Evolutionary conservation across 2,329 filamentous ascomycete genomes (phyloP), one percentile per base, ranked within the genome.

Genomic region (Didymella glomerata): DNA sequence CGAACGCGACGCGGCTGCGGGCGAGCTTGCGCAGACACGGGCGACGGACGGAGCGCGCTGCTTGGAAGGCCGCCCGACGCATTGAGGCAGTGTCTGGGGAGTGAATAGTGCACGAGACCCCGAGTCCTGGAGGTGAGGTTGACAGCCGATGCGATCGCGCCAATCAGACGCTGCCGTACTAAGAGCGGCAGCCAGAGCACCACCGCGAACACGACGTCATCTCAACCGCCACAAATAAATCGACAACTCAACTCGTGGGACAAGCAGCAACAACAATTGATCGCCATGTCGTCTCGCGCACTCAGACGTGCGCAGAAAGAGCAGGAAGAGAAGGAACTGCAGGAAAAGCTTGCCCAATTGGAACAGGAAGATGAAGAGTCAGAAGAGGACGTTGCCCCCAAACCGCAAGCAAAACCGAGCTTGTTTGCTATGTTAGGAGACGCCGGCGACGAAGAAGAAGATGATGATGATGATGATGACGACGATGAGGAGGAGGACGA

Each of bases 21-120:
- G 82, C 72, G 65, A 88, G 78, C 75, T 84, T 85, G 73, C 86
- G 88, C 77, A 86, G 84, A 71, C 84, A 84, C 72, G 83, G 85
- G 76, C 88, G 86, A 78, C 86, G 85, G 71, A 86, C 86, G 73
- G 88, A 87, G 82, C 90, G 86, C 77, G 90, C 81, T 72, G 86
- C 86, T 82, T 86, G 85, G 65, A 88, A 79, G 68, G 86, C 85
- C 78, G 85, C 89, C 80, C 88, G 89, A 86, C 89, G 89, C 90
- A 93, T 93, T 81, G 81, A 66, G 62, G 62, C 61, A 56, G 54
- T 40, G 18, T 11, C n/a, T 40, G 36, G 36, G 36, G 36, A 38
- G n/a, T 20, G 18, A 11, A 40, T 4, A 20, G 36, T 40, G 49
- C 59, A 46, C 25, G 41, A 14, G 25, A 16, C 18, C 36, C 36